phyloP scores from a whole-genome alignment of 2,329 filamentous ascomycete genomes.

The Apiospora marii region DNA sequence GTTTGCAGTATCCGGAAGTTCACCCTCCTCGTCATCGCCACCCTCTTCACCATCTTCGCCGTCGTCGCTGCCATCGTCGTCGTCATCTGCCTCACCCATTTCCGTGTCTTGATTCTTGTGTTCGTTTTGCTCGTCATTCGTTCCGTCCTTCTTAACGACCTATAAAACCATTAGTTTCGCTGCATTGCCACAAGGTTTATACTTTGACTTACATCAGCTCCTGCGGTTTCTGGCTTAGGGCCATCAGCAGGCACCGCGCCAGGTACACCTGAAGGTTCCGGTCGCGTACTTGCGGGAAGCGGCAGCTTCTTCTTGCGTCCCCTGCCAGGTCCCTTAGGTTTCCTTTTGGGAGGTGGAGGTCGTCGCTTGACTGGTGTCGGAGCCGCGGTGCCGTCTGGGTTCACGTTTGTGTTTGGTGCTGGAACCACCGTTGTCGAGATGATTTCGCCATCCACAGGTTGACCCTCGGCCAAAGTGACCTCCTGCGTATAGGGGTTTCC shows the following conservation, averaged over 20 bases:
- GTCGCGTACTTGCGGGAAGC: constrained; percentile 43
- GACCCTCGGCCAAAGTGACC: constrained; percentile 80
- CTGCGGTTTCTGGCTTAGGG: constrained; percentile 47
- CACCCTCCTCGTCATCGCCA: constrained; percentile 53
- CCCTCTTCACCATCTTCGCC: constrained; percentile 55
- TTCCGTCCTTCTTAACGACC: constrained; percentile 52
- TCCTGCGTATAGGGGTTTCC: constrained; percentile 88
- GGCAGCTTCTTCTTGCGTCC: constrained; percentile 77
- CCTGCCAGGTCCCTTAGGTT: constrained; percentile 79
- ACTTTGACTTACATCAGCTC: constrained; percentile 47
- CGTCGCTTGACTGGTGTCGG: constrained; percentile 62
- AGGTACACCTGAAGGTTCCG: constrained; percentile 46
- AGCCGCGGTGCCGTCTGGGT: constrained; percentile 60
- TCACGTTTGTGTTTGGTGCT: constrained; percentile 61
- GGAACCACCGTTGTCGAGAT: constrained; percentile 66
- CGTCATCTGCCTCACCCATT: constrained; percentile 61
- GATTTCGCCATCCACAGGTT: constrained; percentile 83
- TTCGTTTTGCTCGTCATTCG: constrained; percentile 42
- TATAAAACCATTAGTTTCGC: constrained; percentile 32
- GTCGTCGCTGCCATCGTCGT: constrained; percentile 56
- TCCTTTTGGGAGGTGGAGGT: constrained; percentile 81
- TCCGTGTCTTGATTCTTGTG: constrained; percentile 58
- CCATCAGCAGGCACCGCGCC: constrained; percentile 49
- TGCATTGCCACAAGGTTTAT: background rate
- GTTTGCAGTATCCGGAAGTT: constrained; percentile 55